Evolutionary conservation across 2,329 filamentous ascomycete genomes (phyloP).

Genomic region (Reticulascus tulasneorum): DNA sequence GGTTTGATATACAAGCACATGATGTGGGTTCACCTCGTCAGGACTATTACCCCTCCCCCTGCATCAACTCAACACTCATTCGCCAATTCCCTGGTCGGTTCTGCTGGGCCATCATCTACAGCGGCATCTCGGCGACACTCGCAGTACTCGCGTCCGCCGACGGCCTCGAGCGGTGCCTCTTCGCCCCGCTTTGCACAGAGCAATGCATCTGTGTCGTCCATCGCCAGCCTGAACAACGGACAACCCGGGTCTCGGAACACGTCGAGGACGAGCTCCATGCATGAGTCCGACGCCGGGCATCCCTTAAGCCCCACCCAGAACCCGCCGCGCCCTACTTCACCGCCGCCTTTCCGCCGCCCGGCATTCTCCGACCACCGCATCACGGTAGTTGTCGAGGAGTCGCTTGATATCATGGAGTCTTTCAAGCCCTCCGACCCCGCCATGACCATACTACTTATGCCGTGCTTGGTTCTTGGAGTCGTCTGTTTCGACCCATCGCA

Average conservation of each 20-base stretch:
- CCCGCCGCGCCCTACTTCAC: constrained; percentile 28
- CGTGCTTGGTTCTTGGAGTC: constrained; percentile 58
- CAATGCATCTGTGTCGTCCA: constrained; percentile 9
- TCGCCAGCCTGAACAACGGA: constrained; percentile 23
- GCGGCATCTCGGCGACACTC: constrained; percentile 14
- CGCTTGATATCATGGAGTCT: constrained; percentile 48
- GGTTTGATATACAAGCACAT: constrained; percentile 60
- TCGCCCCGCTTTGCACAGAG: constrained; percentile 24
- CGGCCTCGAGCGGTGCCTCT: constrained; percentile 27
- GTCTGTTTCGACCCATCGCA: constrained; percentile 51
- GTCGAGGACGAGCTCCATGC: constrained; percentile 36
- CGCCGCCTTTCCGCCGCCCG: constrained; percentile 43
- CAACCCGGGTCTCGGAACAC: constrained; percentile 28
- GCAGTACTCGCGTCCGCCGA: constrained; percentile 13
- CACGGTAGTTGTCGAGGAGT: constrained; percentile 52
- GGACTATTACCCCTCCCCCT: constrained; percentile 55
- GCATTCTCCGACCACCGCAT: constrained; percentile 48
- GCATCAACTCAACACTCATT: constrained; percentile 12
- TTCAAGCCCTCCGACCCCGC: constrained; percentile 55
- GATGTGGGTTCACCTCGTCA: constrained; percentile 62
- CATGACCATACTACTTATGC: constrained; percentile 57
- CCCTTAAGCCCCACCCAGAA: constrained; percentile 8
- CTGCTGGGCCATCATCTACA: constrained; percentile 11
- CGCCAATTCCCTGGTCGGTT: constrained; percentile 14
- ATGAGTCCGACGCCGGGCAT: constrained; percentile 21